A percentile compares a stretch with the other conserved stretches of the same genome.
Evolutionary conservation across 164 flowering plant genomes (phyloP).

Genomic region (Kingdonia uniflora): DNA sequence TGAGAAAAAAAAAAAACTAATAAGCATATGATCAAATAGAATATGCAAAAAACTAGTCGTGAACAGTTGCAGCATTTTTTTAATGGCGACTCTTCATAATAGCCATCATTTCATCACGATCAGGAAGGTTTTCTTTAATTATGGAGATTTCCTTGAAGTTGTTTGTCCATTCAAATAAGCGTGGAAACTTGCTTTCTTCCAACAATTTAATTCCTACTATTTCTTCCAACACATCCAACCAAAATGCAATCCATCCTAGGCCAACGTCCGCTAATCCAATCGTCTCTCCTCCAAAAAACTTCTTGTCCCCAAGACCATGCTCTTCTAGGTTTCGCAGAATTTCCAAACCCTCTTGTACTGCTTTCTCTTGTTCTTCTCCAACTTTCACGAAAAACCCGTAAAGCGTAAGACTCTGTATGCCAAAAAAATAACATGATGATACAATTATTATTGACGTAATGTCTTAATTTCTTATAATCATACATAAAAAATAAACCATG

Average conservation of each 20-base stretch:
- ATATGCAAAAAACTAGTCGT: too few species aligned
- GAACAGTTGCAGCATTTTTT: too few species aligned
- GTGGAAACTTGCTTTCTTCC: not conserved
- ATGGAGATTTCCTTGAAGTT: not conserved
- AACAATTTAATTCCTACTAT: not conserved
- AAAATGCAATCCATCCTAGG: not conserved
- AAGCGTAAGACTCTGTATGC: too few species aligned
- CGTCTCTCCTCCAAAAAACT: not conserved
- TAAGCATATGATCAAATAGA: too few species aligned
- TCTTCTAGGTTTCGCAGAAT: not conserved
- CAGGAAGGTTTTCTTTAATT: constrained; percentile 3
- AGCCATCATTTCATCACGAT: not conserved
- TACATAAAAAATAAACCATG: too few species aligned
- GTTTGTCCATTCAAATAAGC: not conserved
- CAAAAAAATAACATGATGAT: too few species aligned
- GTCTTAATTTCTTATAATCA: too few species aligned
- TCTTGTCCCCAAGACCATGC: not conserved
- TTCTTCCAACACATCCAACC: constrained; percentile 2
- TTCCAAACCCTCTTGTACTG: not conserved
- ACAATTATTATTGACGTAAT: too few species aligned
- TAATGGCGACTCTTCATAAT: too few species aligned
- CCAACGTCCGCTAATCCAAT: not conserved
- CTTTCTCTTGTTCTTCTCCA: constrained; percentile 2
- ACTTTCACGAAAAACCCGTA: too few species aligned
- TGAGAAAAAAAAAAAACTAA: too few species aligned